These are phyloP conservation scores for Globisporangium acanthophoron DNA, from an alignment of 352 stramenopile genomes.

Conservation along the genomic window DNA sequence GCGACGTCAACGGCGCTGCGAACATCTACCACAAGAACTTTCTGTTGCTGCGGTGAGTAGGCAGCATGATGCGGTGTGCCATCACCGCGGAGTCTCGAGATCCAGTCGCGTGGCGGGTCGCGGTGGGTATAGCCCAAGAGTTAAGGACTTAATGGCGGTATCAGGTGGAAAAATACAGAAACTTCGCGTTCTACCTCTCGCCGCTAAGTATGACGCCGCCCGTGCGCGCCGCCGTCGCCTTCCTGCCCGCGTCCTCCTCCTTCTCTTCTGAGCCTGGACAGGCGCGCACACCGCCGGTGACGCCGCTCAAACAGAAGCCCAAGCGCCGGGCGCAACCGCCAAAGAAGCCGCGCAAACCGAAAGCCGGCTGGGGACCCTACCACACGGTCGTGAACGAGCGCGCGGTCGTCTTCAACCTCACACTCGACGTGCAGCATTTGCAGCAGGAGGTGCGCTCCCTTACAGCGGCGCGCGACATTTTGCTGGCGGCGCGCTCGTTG, in stretches of 20 bases:
- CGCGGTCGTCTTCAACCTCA: constrained; percentile 20
- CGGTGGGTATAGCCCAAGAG: too few relatives aligned
- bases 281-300: not conserved
- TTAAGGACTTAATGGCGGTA: too few relatives aligned
- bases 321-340: not conserved
- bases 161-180: too few relatives aligned
- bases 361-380: constrained; percentile 7
- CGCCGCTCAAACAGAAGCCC: not conserved
- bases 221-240: not conserved
- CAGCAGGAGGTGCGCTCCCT: constrained; percentile 28
- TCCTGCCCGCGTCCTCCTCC: not conserved
- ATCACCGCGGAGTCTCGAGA: too few relatives aligned
- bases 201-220: not conserved
- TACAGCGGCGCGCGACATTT: constrained; percentile 11
- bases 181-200: too few relatives aligned
- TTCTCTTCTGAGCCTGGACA: not conserved
- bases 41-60: too few relatives aligned
- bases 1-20: too few relatives aligned
- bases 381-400: constrained; percentile 15
- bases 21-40: too few relatives aligned
- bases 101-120: too few relatives aligned
- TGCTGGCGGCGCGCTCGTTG: constrained; percentile 7
- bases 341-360: constrained; percentile 8
- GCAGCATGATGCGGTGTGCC: too few relatives aligned
- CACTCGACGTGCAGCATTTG: constrained; percentile 26